Base-by-base conservation (phyloP, 2,329 filamentous ascomycete species). In the Herpotrichia juniperi region DNA sequence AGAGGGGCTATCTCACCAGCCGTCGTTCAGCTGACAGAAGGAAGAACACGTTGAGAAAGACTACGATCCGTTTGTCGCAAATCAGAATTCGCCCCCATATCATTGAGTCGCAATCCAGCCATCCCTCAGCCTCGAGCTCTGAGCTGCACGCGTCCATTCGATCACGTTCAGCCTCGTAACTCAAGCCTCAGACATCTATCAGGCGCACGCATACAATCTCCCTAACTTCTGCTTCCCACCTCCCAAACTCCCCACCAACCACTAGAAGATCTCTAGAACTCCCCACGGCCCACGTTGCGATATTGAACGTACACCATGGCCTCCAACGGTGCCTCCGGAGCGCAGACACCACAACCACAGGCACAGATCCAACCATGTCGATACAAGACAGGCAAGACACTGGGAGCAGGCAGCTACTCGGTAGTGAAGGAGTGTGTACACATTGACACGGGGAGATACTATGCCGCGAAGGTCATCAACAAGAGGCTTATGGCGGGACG, bases 381-480 rank as follows among this genome's bases (percentile, higher is more conserved):
- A 63, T 99, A 99, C 83, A 99, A 97, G 80, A 96, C 96, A 6
- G 94, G 94, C 59, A 99, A 99, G 83, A 97, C 94, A 21, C 81
- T 99, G 50, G 94, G 94, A 58, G 93, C 94, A 28, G 94, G 94
- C 59, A 97, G 93, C 51, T 99, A 99, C 78, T 97, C 93, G 31
- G 94, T 97, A 44, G 94, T 99, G 58, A 97, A 97, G 76, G 94
- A 99, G 79, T 99, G 94, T 73, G 93, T 97, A 24, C 94, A 99
- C 74, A 97, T 97, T 68, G 93, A 97, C 66, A 97, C 94, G 0
- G 93, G 93, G 40, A 87, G 93, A 61, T 97, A 97, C 77, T 99
- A 97, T 87, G 94, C 94, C 24, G 93, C 94, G 56, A 99, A 99
- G 76, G 94, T 99, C 58, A 99, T 99, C 77, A 99, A 99, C 79